Evolutionary conservation across 1,284 basidiomycete genomes (phyloP).

Genomic region (Pholiota adiposa): DNA sequence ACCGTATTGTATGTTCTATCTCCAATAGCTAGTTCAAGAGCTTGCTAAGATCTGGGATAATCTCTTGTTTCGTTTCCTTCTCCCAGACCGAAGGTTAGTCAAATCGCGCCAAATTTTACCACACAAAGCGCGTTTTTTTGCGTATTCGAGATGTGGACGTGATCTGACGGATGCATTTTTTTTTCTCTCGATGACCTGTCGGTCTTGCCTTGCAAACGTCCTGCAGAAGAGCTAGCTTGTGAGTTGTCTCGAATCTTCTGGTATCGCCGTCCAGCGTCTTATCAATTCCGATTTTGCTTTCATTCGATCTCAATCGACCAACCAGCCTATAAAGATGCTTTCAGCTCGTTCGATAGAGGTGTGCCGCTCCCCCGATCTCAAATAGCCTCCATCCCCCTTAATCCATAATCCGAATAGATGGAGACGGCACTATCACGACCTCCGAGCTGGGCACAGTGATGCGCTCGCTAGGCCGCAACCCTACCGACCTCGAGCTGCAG

Average conservation of each 20-base stretch:
- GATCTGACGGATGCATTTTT: background rate
- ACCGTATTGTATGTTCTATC: background rate
- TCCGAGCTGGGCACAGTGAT: conserved; percentile 96
- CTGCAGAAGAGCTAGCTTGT: conserved; percentile 1
- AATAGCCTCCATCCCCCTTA: background rate
- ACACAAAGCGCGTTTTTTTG: background rate
- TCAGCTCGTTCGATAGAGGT: conserved; percentile 95
- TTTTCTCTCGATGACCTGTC: background rate
- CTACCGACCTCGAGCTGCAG: conserved; percentile 91
- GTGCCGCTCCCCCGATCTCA: conserved; percentile 23
- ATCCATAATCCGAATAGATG: conserved; percentile 57
- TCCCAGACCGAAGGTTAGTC: background rate
- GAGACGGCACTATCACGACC: conserved; percentile 96
- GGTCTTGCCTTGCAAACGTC: background rate
- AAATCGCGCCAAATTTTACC: background rate
- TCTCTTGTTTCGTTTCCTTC: background rate
- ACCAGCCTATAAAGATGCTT: conserved; percentile 48
- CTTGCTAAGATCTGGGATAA: background rate
- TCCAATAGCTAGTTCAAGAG: background rate
- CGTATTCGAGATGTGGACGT: background rate
- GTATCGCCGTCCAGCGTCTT: background rate
- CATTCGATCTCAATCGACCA: background rate
- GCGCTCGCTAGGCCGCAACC: conserved; percentile 95
- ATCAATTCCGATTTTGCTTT: background rate
- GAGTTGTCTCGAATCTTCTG: background rate